Evolutionary conservation across 2,329 filamentous ascomycete genomes (phyloP).

Genomic region (Phialophora tarda): DNA sequence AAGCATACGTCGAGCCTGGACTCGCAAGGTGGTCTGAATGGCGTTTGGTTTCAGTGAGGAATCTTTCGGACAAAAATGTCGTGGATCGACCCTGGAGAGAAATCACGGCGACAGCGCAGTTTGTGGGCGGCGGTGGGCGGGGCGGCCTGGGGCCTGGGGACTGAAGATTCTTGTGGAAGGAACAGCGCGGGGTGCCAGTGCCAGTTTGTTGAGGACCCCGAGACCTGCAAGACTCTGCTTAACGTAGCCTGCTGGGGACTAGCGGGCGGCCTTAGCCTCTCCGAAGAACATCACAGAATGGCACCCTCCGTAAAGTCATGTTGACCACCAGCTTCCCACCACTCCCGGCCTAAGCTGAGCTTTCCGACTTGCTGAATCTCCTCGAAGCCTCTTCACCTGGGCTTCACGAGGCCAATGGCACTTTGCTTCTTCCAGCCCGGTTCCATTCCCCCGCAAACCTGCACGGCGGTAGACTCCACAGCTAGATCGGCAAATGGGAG

Average conservation of each 20-base stretch:
- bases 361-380: not conserved
- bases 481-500: conserved; percentile 16
- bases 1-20: conserved; percentile 7
- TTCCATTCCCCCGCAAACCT: conserved; percentile 32
- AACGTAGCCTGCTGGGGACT: conserved; percentile 4
- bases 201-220: conserved; percentile 18
- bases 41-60: not conserved
- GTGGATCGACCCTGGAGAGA: conserved; percentile 5
- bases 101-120: not conserved
- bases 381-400: not conserved
- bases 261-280: conserved; percentile 1
- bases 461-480: not conserved
- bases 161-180: conserved; percentile 12
- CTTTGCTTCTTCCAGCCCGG: conserved; percentile 17
- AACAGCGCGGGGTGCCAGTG: conserved; percentile 19
- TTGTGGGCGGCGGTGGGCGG: not conserved
- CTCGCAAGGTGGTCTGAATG: conserved; percentile 16
- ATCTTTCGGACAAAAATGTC: conserved; percentile 12
- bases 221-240: conserved; percentile 7
- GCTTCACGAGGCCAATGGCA: not conserved
- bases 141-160: conserved; percentile 5
- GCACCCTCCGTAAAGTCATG: not conserved
- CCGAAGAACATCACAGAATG: not conserved
- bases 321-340: not conserved
- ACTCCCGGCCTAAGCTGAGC: not conserved